phyloP scores from a whole-genome alignment of 1,139 yeast species.

The Eremothecium gossypii region DNA sequence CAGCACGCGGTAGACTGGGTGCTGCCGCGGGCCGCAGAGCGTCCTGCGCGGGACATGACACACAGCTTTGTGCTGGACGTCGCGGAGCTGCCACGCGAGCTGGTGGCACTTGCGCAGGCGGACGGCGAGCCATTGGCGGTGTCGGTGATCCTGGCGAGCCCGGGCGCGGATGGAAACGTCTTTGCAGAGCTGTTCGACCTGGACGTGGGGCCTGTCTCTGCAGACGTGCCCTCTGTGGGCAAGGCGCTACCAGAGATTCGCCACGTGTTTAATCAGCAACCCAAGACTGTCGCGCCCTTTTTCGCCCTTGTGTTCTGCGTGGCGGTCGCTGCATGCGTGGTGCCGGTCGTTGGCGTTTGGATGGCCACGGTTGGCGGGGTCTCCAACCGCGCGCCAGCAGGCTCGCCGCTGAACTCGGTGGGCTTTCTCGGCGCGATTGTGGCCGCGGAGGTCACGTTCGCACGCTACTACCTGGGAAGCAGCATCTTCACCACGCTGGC shows the following conservation, averaged over 20 bases:
- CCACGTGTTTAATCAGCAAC: slow-evolving; percentile 55
- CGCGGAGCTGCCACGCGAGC: slow-evolving; percentile 9
- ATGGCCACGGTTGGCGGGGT: slow-evolving; percentile 23
- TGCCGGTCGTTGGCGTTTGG: slow-evolving; percentile 44
- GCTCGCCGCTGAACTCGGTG: slow-evolving; percentile 19
- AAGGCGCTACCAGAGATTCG: slow-evolving; percentile 47
- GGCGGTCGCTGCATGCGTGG: slow-evolving; percentile 35
- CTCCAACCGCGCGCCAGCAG: slow-evolving; percentile 5
- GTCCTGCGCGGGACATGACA: slow-evolving; percentile 2
- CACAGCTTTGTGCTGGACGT: slow-evolving; percentile 12
- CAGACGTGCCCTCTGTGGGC: slow-evolving; percentile 8
- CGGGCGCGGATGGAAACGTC: slow-evolving; percentile 10
- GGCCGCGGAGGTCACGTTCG: slow-evolving; percentile 55
- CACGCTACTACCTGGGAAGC: slow-evolving; percentile 59
- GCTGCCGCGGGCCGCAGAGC: no score
- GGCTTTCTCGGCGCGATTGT: slow-evolving; percentile 46
- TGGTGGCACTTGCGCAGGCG: slow-evolving; percentile 9
- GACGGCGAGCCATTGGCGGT: slow-evolving; percentile 11
- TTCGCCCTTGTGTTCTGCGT: slow-evolving; percentile 48
- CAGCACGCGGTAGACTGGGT: no score
- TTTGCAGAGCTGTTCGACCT: slow-evolving; percentile 14
- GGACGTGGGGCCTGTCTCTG: slow-evolving; percentile 1
- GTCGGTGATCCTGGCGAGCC: slow-evolving; percentile 13
- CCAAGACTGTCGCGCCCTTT: slow-evolving; percentile 44
- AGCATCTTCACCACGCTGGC: slow-evolving; percentile 64